Percentiles rank a stretch among this genome's conserved stretches.
These are phyloP conservation scores for Curvularia verruculosa DNA, from an alignment of 2,329 filamentous ascomycete species.

Conservation along the genomic window DNA sequence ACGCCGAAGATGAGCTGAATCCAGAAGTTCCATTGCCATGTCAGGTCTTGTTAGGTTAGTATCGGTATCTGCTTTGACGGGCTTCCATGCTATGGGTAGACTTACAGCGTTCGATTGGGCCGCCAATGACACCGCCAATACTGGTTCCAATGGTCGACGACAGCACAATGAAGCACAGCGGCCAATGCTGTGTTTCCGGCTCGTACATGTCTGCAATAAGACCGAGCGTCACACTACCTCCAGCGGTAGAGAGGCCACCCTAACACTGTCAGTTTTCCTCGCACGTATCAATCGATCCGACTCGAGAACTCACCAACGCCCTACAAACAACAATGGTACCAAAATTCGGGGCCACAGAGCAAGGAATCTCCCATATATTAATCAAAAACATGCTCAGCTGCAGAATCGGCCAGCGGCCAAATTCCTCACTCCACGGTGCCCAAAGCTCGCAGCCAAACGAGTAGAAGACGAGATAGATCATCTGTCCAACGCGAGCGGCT, in stretches of 20 bases:
- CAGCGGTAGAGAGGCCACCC: slow-evolving; percentile 58
- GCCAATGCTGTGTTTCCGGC: slow-evolving; percentile 63
- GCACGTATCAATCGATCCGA: slow-evolving; percentile 38
- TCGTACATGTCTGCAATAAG: slow-evolving; percentile 68
- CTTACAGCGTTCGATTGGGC: slow-evolving; percentile 55
- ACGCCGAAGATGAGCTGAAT: slow-evolving; percentile 80
- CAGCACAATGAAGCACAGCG: slow-evolving; percentile 62
- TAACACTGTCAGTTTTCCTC: slow-evolving; percentile 54
- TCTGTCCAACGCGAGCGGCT: slow-evolving; percentile 31
- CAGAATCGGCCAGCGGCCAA: slow-evolving; percentile 64
- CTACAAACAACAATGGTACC: slow-evolving; percentile 67
- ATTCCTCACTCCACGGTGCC: slow-evolving; percentile 80
- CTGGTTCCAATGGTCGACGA: slow-evolving; percentile 68
- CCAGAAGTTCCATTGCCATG: slow-evolving; percentile 80
- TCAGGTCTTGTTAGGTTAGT: slow-evolving; percentile 44
- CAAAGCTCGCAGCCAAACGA: slow-evolving; percentile 86
- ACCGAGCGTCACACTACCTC: slow-evolving; percentile 67
- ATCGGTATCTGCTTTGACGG: slow-evolving; percentile 41
- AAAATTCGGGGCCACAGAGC: slow-evolving; percentile 67
- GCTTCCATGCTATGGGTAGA: slow-evolving; percentile 52
- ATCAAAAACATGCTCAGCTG: slow-evolving; percentile 63
- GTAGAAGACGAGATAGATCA: slow-evolving; percentile 72
- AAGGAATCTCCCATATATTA: slow-evolving; percentile 74
- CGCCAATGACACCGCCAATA: slow-evolving; percentile 72
- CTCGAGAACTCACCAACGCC: slow-evolving; percentile 61